Evolutionary conservation across 2,329 filamentous ascomycete species (phyloP), one percentile per base, ranked within the genome.

Genomic region (Ophiostoma tasmaniense): DNA sequence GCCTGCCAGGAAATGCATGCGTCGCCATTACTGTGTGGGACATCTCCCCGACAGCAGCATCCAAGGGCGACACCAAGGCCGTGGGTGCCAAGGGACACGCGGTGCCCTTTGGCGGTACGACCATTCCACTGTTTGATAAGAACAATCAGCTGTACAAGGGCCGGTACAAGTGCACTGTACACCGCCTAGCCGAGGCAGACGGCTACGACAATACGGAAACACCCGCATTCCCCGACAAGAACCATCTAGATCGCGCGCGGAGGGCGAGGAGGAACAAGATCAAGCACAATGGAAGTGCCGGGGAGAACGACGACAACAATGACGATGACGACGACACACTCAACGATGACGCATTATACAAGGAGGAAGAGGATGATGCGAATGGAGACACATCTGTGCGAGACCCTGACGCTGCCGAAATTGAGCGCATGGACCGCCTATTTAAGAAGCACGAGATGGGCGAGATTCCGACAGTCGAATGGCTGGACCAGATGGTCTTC

Each of bases 401-500:
- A n/a, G 87, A 90, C 69, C 89, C 90, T 73, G 88, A 96, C 70
- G 81, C 81, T n/a, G 88, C 92, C 67, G 95, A 99, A 78, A 84
- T 97, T 71, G 93, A 97, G 74, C 85, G 95, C 22, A 85, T 99
- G 73, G 93, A 98, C 76, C 89, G 88, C 68, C 79, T 98, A 28
- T 90, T 99, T 76, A 99, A 99, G 80, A 96, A 97, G 79, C 95
- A 98, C 76, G 96, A 99, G 76, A 96, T 97, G 90, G 93, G 93
- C 22, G 95, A 99, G 77, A 94, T 99, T 33, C 89, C 92, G 0
- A 87, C 93, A 20, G 90, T 97, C 65, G 92, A 96, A 74, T 99
- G 95, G 96, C 85, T 99, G 61, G 95, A 99, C 77, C 91, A 95
- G 75, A 85, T 98, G 74, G 93, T 97, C 2, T 99, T 96, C 77